These are phyloP conservation scores for Elaphomyces granulatus DNA, from an alignment of 495 filamentous ascomycete genomes.

Conservation along the genomic window DNA sequence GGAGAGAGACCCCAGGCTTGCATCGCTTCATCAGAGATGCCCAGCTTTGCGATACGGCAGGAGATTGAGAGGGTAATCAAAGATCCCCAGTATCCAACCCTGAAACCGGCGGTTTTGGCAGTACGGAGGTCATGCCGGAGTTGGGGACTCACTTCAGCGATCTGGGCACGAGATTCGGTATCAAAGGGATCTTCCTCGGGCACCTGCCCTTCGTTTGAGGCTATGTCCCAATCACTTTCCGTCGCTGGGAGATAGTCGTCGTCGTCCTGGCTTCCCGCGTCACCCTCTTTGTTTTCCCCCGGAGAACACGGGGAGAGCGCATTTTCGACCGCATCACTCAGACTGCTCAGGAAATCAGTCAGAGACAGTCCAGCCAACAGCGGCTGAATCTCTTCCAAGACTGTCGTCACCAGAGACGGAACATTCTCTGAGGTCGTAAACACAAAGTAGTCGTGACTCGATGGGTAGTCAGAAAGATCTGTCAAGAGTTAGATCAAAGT, in stretches of 20 bases:
- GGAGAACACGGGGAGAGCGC: slow-evolving; percentile 8
- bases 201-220: slow-evolving; percentile 14
- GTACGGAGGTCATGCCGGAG: slow-evolving; percentile 49
- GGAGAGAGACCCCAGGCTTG: slow-evolving; percentile 60
- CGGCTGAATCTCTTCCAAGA: slow-evolving; percentile 28
- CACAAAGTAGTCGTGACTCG: slow-evolving; percentile 42
- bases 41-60: slow-evolving; percentile 49
- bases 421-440: slow-evolving; percentile 41
- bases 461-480: slow-evolving; percentile 55
- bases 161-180: too few relatives aligned
- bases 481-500: slow-evolving; percentile 4
- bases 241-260: not conserved
- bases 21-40: slow-evolving; percentile 61
- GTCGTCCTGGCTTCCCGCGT: not conserved
- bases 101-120: slow-evolving; percentile 56
- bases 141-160: too few relatives aligned
- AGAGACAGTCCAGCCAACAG: slow-evolving; percentile 16
- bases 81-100: slow-evolving; percentile 47
- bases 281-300: slow-evolving; percentile 4
- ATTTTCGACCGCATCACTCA: slow-evolving; percentile 27
- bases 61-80: slow-evolving; percentile 49
- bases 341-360: slow-evolving; percentile 18
- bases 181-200: slow-evolving; percentile 20
- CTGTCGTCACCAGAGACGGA: slow-evolving; percentile 26
- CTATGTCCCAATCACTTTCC: slow-evolving; percentile 7